Base-by-base conservation (phyloP, 2,329 filamentous ascomycete species). In the Cercospora sp. region DNA sequence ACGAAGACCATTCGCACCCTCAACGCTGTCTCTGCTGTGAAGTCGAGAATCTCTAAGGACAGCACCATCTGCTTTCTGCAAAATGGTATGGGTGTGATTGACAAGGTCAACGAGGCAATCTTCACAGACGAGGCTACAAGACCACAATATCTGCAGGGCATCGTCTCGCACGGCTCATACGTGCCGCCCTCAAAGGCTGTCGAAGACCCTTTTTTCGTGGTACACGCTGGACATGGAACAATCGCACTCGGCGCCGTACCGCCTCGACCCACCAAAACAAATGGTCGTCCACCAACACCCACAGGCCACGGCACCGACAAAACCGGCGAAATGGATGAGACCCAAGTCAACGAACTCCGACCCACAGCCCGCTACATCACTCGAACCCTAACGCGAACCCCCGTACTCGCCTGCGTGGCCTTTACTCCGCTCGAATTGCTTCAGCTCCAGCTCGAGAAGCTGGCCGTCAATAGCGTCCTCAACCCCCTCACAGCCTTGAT, bases 61-160 rank as follows among this genome's bases (percentile, higher is more conserved):
- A 92, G 90, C 1, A 91, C 92, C 0, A 85, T 97, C 7, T 88
- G 91, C 68, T 86, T 97, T 65, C 79, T 96, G 66, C 90, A 93
- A 66, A 91, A 94, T 70, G 93, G 94, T 0, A 87, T 98, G 79
- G 94, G 95, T 0, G 82, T 93, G 1, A 84, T 93, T n/a, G 93
- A 98, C 60, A 86, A 89, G 60, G 85, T 97, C 49, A 93, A 92
- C 74, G 80, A 85, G 37, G 79, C 85, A 10, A 79, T 96, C 30
- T 97, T 97, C 73, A 85, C 87, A 0, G 86, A 94, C 69, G 83
- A 86, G 0, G 77, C 80, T 0, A 83, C 81, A 0, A 86, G 91
- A 28, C 95, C 95, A 2, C 88, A 87, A 65, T 97, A 96, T 74
- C 84, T 97, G 67, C 79, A 93, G 30, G 92, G 91, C 8, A 83